phyloP scores from a whole-genome alignment of 2,329 filamentous ascomycete species.

The Aspergillus sp. region DNA sequence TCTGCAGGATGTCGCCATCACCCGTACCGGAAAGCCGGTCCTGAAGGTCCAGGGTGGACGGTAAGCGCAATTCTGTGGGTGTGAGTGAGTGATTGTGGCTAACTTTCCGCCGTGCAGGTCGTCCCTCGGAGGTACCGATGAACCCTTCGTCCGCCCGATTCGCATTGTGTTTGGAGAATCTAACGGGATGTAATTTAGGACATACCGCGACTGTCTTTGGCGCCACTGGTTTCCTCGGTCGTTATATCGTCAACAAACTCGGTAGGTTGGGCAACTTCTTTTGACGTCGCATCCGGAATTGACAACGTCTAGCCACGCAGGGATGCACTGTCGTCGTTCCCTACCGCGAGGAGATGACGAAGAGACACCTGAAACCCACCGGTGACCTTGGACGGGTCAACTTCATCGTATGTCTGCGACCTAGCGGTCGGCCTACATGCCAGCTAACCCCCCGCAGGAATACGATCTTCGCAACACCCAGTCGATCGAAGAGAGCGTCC shows the following conservation, averaged over 20 bases:
- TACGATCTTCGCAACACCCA: constrained; percentile 91
- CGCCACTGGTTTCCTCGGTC: constrained; percentile 89
- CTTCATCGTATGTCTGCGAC: constrained; percentile 63
- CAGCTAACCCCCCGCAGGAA: constrained; percentile 58
- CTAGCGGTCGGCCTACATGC: background rate
- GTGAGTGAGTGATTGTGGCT: constrained; percentile 16
- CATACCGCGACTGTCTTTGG: constrained; percentile 98
- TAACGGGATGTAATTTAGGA: constrained; percentile 53
- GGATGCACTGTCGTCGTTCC: constrained; percentile 94
- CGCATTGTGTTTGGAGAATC: constrained; percentile 18
- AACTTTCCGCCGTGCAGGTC: constrained; percentile 54
- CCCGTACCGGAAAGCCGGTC: constrained; percentile 93
- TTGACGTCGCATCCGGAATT: constrained; percentile 27
- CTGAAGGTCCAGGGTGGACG: constrained; percentile 84
- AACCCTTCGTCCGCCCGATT: constrained; percentile 15
- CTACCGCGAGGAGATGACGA: constrained; percentile 95
- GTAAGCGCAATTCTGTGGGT: constrained; percentile 46
- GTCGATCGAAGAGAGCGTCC: constrained; percentile 93
- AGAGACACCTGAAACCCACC: constrained; percentile 93
- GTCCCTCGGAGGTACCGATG: constrained; percentile 72
- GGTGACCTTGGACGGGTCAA: constrained; percentile 87
- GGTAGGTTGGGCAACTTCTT: constrained; percentile 49
- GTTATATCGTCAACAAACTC: constrained; percentile 95
- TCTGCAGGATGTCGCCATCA: constrained; percentile 83
- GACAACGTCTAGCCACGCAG: constrained; percentile 65